Base-by-base conservation (phyloP, 2,329 filamentous ascomycete species). In the Stachybotrys elegans region DNA sequence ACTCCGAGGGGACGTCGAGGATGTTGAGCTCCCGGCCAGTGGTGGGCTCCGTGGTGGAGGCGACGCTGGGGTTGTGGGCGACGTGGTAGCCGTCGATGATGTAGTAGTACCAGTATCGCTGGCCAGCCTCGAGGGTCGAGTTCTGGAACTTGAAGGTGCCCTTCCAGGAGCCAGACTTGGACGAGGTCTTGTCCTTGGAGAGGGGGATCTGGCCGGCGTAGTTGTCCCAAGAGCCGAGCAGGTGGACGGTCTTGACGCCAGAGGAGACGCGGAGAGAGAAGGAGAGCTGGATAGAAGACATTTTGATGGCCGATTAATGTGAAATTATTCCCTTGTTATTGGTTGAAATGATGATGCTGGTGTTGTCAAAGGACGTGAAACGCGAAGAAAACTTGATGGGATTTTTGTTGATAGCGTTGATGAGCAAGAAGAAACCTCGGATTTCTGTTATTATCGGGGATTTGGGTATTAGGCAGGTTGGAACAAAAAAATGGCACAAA, bases 101-200 rank as follows among this genome's bases (percentile, higher is more conserved):
- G 79, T 96, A 98, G 83, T 98, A 98, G 84, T 97, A 98, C 93
- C 93, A 98, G 83, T 97, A 97, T 65, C 92, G 85, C 66, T 88
- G 83, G 66, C 92, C 90, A 58, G 88, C 77, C 75, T 92, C 84
- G 59, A 97, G 80, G 48, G 88, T 92, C 50, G 81, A 72, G 65
- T 85, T 86, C 72, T 93, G 87, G 75, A 98, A 96, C 73, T 89
- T 86, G 78, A 98, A 96, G 61, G 89, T 94, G 62, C 92, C 93
- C 68, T 91, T 88, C 90, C 92, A 97, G 57, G 86, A 86, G 63
- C 90, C 90, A 45, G 86, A 82, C 77, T 95, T 95, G 71, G 84
- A 84, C 40, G 85, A 79, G 62, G 76, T 72, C 73, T 81, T 83
- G 69, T 95, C 89, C 75, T 90, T 91, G 71, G 90, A 89, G 58